Evolutionary conservation across 176 grass and related monocot genomes (phyloP), one percentile per base, ranked within the genome.

Genomic region (Oropetium thomaeum): DNA sequence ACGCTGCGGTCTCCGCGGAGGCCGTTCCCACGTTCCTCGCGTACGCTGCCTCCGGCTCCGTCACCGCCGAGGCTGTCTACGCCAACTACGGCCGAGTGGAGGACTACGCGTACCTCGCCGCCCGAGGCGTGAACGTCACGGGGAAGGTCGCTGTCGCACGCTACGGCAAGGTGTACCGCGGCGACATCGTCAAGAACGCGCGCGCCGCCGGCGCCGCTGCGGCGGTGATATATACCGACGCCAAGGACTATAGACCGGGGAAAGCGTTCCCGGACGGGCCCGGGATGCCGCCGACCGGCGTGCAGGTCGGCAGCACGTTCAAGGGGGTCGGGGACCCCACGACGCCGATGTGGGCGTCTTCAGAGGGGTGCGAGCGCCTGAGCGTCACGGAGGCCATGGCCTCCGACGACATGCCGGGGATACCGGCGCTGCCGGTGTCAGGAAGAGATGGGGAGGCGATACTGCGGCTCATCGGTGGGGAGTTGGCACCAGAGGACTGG

Each of bases 391-490:
- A 87, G 67, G 81, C 90, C 31, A 85, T 86, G 77, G 77, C 74
- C 12, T 80, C 89, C 11, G 84, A 87, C 28, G 80, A 92, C 73
- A 84, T 93, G 86, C 83, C 86, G 17, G 67, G 67, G 57, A 83
- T 97, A 45, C 90, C 95, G 1, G 89, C 90, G 49, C 78, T 97
- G 81, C 95, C 95, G 5, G 86, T 97, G 30, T 97, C 95, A 5
- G 84, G 86, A 8, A 84, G 58, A 67, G 90, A 97, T 27, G 95
- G 90, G 15, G 86, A 87, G 79, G 71, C 70, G 62, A 91, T 97
- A 55, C 67, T 91, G 2, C 65, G 64, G 74, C 70, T 87, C 27
- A 44, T 91, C 5, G 81, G 86, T 8, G 95, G 95, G 12, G 69
- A 83, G 39, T 78, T 75, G 40, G 95, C 95, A 13, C 86, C 95